These are phyloP conservation scores for Ramalina peruviana DNA, from an alignment of 495 filamentous ascomycete species.

Conservation along the genomic window DNA sequence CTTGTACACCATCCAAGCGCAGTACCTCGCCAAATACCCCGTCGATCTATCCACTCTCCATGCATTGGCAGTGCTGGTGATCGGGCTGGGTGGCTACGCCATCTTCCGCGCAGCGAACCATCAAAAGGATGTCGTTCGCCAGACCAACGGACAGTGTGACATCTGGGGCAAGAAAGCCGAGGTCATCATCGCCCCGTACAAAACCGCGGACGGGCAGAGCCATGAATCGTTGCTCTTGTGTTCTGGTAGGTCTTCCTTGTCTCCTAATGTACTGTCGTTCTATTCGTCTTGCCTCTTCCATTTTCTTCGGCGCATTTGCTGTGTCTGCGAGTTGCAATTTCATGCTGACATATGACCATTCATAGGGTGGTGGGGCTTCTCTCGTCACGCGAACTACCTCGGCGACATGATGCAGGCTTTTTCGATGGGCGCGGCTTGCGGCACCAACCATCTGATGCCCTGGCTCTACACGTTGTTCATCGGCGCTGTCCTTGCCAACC, in stretches of 20 bases:
- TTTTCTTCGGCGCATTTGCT: too few relatives aligned
- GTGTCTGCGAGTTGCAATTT: too few relatives aligned
- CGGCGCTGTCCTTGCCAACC: constrained; percentile 13
- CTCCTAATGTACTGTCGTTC: background rate
- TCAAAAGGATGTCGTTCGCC: constrained; percentile 32
- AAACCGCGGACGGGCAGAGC: constrained; percentile 25
- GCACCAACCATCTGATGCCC: constrained; percentile 24
- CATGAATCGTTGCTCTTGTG: constrained; percentile 29
- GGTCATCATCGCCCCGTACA: constrained; percentile 25
- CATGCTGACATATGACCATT: background rate
- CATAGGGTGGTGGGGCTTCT: constrained; percentile 32
- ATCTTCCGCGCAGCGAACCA: constrained; percentile 34
- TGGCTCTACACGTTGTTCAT: constrained; percentile 36
- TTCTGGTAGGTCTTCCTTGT: constrained; percentile 17
- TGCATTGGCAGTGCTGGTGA: constrained; percentile 18
- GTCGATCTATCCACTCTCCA: constrained; percentile 18
- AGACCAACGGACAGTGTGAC: constrained; percentile 25
- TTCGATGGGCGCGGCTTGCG: constrained; percentile 30
- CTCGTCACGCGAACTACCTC: constrained; percentile 35
- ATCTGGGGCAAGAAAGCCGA: constrained; percentile 30
- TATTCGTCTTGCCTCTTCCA: too few relatives aligned
- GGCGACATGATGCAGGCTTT: constrained; percentile 32
- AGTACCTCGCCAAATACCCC: constrained; percentile 34
- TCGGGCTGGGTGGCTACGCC: constrained; percentile 28
- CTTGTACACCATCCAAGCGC: constrained; percentile 35